A percentile compares a stretch with the other conserved stretches of the same genome.
Evolutionary conservation across 163 green algal genomes (phyloP).

Genomic region (Prototheca stagnorum): DNA sequence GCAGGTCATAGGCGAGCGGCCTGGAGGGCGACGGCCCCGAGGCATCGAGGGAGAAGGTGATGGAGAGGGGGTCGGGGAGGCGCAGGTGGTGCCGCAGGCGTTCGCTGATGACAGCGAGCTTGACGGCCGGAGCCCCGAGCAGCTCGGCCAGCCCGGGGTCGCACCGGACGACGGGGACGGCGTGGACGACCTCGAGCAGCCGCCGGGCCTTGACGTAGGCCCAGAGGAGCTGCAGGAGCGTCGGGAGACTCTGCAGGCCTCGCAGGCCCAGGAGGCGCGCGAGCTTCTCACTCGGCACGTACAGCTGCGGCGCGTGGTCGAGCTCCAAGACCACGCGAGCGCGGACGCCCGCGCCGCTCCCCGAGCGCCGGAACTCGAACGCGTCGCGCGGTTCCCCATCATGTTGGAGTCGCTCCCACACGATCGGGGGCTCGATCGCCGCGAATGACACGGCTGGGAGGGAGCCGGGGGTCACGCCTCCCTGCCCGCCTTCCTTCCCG

Average conservation of each 20-base stretch:
- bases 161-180: constrained; percentile 4
- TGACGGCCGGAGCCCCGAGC: not conserved
- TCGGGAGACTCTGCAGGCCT: constrained; percentile 10
- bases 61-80: not conserved
- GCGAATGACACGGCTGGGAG: too few species aligned
- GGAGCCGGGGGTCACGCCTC: too few species aligned
- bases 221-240: constrained; percentile 15
- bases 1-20: constrained; percentile 20
- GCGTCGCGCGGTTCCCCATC: constrained; percentile 8
- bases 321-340: constrained; percentile 12
- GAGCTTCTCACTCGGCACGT: constrained; percentile 6
- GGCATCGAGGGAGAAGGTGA: constrained; percentile 1
- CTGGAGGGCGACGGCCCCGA: constrained; percentile 3
- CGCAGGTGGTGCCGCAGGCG: not conserved
- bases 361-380: constrained; percentile 10
- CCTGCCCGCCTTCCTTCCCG: too few species aligned
- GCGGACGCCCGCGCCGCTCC: not conserved
- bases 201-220: constrained; percentile 12
- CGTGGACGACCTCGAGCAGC: constrained; percentile 9
- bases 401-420: too few species aligned
- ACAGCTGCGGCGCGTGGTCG: constrained; percentile 16
- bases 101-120: constrained; percentile 5
- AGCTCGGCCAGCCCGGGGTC: constrained; percentile 5
- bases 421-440: too few species aligned
- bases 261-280: constrained; percentile 6